phyloP scores from a whole-genome alignment of 768 basidiomycete genomes.

The Auricularia auricula-judae region DNA sequence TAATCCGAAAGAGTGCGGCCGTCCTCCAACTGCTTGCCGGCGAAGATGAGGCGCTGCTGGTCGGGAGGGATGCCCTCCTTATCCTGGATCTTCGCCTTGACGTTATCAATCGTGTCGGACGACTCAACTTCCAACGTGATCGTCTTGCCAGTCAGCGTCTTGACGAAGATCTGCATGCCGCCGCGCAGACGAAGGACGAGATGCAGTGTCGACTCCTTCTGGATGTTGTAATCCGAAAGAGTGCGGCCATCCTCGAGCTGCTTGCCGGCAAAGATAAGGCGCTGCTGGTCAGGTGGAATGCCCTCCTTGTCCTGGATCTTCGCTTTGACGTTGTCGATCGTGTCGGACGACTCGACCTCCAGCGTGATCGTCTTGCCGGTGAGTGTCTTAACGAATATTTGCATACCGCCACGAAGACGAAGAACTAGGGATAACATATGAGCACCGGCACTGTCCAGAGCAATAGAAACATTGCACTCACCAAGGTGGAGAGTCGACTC shows the following conservation, averaged over 20 bases:
- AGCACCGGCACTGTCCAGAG: not conserved
- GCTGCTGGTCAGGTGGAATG: conserved; percentile 29
- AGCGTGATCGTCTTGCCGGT: conserved; percentile 37
- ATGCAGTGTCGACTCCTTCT: conserved; percentile 23
- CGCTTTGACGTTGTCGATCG: conserved; percentile 34
- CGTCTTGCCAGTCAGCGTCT: conserved; percentile 66
- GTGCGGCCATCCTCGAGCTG: conserved; percentile 37
- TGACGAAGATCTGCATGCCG: conserved; percentile 63
- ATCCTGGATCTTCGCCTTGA: conserved; percentile 70
- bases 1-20: conserved; percentile 70
- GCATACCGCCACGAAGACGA: conserved; percentile 32
- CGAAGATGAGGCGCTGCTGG: conserved; percentile 70
- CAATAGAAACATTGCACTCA: not conserved
- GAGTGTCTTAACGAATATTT: conserved; percentile 31
- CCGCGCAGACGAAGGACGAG: conserved; percentile 56
- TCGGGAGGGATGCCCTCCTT: conserved; percentile 75
- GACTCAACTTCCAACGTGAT: conserved; percentile 69
- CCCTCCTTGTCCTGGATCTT: conserved; percentile 27
- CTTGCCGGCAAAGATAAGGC: conserved; percentile 39
- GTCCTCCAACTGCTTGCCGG: conserved; percentile 70
- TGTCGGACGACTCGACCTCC: conserved; percentile 35
- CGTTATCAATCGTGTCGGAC: conserved; percentile 66
- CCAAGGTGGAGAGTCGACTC: conserved; percentile 68
- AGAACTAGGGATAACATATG: conserved; percentile 14
- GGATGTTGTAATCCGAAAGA: conserved; percentile 30